Percentiles rank a stretch among this genome's conserved stretches.
These are phyloP conservation scores for Pseudogymnoascus verrucosus DNA, from an alignment of 2,329 filamentous ascomycete species.

Conservation along the genomic window DNA sequence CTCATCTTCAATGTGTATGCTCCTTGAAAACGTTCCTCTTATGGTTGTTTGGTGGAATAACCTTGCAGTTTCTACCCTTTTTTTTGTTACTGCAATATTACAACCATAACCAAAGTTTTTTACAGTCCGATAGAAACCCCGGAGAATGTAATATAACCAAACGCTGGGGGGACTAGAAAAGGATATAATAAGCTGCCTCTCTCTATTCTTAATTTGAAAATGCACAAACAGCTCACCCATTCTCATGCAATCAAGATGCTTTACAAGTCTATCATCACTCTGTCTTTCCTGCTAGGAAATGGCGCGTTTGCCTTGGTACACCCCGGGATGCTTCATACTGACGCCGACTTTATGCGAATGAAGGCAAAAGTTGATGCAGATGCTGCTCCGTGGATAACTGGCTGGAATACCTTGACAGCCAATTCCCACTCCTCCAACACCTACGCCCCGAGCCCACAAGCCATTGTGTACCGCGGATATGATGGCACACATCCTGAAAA, in stretches of 20 bases:
- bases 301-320: slow-evolving; percentile 21
- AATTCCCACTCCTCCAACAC: slow-evolving; percentile 23
- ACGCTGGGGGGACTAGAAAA: not conserved
- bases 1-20: not conserved
- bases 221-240: not conserved
- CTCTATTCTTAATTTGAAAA: not conserved
- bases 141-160: not conserved
- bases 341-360: slow-evolving; percentile 33
- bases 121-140: not conserved
- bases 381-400: slow-evolving; percentile 30
- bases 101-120: not conserved
- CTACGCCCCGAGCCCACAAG: slow-evolving; percentile 26
- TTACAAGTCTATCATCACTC: not conserved
- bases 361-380: slow-evolving; percentile 28
- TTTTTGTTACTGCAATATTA: not conserved
- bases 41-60: not conserved
- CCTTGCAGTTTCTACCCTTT: not conserved
- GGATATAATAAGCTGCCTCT: not conserved
- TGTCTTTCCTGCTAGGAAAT: not conserved
- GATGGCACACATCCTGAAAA: slow-evolving; percentile 26
- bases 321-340: slow-evolving; percentile 31
- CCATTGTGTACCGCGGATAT: slow-evolving; percentile 31
- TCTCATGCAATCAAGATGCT: not conserved
- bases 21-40: not conserved
- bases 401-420: slow-evolving; percentile 28